A percentile compares a stretch with the other conserved stretches of the same genome.
phyloP scores from a whole-genome alignment of 2,329 filamentous ascomycete species.

The Alternaria panax region DNA sequence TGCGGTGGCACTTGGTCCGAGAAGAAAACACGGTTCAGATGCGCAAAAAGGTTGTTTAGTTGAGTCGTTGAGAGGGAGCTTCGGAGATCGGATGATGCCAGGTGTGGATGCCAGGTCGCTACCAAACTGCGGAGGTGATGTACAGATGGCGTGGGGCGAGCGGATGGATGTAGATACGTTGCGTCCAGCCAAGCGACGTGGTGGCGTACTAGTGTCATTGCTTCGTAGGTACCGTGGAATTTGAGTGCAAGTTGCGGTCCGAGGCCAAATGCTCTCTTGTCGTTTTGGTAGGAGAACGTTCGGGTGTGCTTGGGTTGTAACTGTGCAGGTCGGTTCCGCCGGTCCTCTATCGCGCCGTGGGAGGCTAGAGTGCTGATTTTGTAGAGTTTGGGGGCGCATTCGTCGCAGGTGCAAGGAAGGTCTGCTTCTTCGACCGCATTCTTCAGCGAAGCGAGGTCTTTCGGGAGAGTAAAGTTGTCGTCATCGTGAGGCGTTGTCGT shows the following conservation, averaged over 20 bases:
- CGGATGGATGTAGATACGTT: slow-evolving; percentile 16
- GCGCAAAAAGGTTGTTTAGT: slow-evolving; percentile 12
- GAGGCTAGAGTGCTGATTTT: slow-evolving; percentile 12
- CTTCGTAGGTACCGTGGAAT: slow-evolving; percentile 26
- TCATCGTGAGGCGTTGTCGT: not conserved
- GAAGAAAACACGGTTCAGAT: slow-evolving; percentile 24
- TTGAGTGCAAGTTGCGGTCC: slow-evolving; percentile 7
- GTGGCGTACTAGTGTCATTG: slow-evolving; percentile 24
- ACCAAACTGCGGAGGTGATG: slow-evolving; percentile 16
- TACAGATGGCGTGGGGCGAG: not conserved
- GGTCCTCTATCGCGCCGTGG: slow-evolving; percentile 17
- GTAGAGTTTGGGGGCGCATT: slow-evolving; percentile 23
- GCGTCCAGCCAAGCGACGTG: slow-evolving; percentile 23
- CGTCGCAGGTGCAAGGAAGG: slow-evolving; percentile 20
- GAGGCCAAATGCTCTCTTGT: not conserved
- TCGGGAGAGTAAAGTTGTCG: not conserved
- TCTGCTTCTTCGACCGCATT: slow-evolving; percentile 8
- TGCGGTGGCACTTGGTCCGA: slow-evolving; percentile 14
- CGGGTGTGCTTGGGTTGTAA: not conserved
- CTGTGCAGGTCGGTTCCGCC: not conserved
- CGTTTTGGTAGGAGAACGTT: not conserved
- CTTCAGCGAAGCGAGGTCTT: slow-evolving; percentile 10
- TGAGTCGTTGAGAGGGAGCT: slow-evolving; percentile 15
- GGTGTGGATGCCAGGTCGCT: slow-evolving; percentile 16
- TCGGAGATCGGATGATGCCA: slow-evolving; percentile 15